A percentile compares a stretch with the other conserved stretches of the same genome.
phyloP scores from a whole-genome alignment of 352 stramenopile species.

The Globisporangium irregulare region DNA sequence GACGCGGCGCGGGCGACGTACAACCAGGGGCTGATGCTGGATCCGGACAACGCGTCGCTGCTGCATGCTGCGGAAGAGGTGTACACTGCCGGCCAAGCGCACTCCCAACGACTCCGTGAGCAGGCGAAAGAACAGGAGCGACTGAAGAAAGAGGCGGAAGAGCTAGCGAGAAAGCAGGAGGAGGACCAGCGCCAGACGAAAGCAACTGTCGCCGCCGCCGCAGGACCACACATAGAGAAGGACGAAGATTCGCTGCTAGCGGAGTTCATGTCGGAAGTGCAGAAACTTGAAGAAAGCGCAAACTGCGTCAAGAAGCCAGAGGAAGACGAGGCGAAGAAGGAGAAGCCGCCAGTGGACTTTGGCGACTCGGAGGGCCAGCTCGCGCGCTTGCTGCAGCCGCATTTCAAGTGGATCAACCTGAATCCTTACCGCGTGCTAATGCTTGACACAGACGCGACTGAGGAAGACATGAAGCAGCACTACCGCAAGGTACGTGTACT shows the following conservation, averaged over 20 bases:
- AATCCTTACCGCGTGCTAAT: conserved; percentile 88
- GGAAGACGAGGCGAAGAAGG: conserved; percentile 31
- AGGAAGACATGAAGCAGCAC: conserved; percentile 90
- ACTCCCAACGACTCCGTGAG: conserved; percentile 60
- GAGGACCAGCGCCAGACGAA: conserved; percentile 18
- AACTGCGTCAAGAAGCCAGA: conserved; percentile 77
- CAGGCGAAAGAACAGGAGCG: conserved; percentile 44
- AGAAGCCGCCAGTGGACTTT: conserved; percentile 67
- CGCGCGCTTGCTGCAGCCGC: conserved; percentile 57
- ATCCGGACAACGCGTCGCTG: conserved; percentile 74
- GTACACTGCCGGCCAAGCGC: conserved; percentile 62
- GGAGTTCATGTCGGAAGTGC: conserved; percentile 84
- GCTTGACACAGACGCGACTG: conserved; percentile 79
- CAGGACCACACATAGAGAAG: conserved; percentile 15
- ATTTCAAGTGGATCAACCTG: conserved; percentile 88
- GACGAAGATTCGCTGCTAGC: conserved; percentile 66
- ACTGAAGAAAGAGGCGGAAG: conserved; percentile 33
- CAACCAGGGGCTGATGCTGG: conserved; percentile 51
- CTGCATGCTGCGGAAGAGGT: conserved; percentile 65
- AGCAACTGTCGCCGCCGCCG: background rate
- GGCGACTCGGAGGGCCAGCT: conserved; percentile 62
- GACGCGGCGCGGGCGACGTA: conserved; percentile 74
- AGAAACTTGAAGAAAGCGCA: conserved; percentile 69
- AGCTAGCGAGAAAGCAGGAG: conserved; percentile 23
- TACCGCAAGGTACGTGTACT: conserved; percentile 68